Evolutionary conservation across 305 asterid genomes (phyloP), one percentile per base, ranked within the genome.

Genomic region (Rubia tinctorum): DNA sequence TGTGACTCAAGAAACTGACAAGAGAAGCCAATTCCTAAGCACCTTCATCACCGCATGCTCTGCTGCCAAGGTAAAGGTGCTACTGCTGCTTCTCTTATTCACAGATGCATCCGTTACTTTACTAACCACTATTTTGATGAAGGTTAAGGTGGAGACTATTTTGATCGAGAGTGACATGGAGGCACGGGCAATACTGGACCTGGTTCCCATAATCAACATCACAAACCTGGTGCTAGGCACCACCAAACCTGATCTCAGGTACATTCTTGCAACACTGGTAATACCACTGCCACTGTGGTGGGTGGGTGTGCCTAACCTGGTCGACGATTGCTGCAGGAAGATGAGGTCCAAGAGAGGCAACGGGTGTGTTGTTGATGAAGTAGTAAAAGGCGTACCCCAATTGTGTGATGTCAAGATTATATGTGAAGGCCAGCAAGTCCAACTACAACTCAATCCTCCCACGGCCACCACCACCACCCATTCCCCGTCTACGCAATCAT

Each of bases 141-240:
- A 89, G 96, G 87, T 88, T n/a, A 82, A 85, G 78, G 91, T 77
- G 76, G 98, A 92, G 47, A 90, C 96, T 62, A 76, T 92, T 73
- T 83, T 87, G 8, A 80, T 92, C 10, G 96, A 92, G 80, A 90
- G 93, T 75, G 89, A 92, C 66, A 66, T 69, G 85, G 95, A 90
- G 81, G 93, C 85, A 44, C 86, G 85, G 71, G 89, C 96, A 1
- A 85, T 92, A 77, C 71, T 89, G 37, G 90, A 90, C 69, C 96
- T 92, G 82, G 90, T 92, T 74, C 96, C 92, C 25, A 79, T 90
- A 71, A 90, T 89, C 86, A 85, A 90, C 82, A 85, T 90, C 5
- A 86, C 78, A 60, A 90, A 76, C 73, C 77, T 92, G 63, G 84
- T 92, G 39, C 37, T 90, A 5, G 90, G 89, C 61, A 84, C 87